phyloP scores from a whole-genome alignment of 352 stramenopile species.

The Pythium biforme region DNA sequence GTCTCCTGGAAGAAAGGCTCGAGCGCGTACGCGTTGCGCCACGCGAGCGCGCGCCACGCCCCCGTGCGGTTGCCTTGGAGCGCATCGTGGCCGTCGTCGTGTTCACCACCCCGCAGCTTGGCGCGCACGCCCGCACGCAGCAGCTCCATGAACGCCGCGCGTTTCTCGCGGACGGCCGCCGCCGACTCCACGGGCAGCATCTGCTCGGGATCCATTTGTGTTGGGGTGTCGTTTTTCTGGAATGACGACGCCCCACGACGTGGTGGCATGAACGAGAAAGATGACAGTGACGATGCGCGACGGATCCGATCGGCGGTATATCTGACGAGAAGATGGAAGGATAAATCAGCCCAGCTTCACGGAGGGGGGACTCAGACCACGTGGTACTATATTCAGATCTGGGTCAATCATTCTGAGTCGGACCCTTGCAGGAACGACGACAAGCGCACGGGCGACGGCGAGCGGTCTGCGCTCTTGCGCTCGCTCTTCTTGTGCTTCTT shows the following conservation, averaged over 20 bases:
- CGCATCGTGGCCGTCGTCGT: not conserved
- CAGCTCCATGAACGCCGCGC: constrained; percentile 36
- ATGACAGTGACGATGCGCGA: not conserved
- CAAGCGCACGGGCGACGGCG: constrained; percentile 70
- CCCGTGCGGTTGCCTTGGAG: not conserved
- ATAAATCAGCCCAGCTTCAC: not conserved
- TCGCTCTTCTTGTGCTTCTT: constrained; percentile 60
- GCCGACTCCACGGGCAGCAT: not conserved
- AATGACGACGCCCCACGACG: not conserved
- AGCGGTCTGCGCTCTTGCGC: constrained; percentile 38
- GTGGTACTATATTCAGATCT: constrained; percentile 16
- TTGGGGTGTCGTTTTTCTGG: not conserved
- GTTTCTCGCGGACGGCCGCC: constrained; percentile 5
- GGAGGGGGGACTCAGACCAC: too few relatives aligned
- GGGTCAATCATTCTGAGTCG: constrained; percentile 32
- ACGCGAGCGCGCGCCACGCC: constrained; percentile 70
- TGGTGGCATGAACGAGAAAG: not conserved
- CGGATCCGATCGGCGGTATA: too few relatives aligned
- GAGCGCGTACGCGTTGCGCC: constrained; percentile 71
- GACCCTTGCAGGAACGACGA: constrained; percentile 90
- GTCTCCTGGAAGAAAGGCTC: constrained; percentile 61
- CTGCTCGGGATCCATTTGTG: not conserved
- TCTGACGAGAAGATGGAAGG: not conserved
- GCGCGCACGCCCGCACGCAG: constrained; percentile 60
- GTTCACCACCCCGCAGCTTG: constrained; percentile 33